A percentile compares a stretch with the other conserved stretches of the same genome.
Conservation (phyloP, 176 grass and related monocot genomes). For the Carex kokanica region DNA sequence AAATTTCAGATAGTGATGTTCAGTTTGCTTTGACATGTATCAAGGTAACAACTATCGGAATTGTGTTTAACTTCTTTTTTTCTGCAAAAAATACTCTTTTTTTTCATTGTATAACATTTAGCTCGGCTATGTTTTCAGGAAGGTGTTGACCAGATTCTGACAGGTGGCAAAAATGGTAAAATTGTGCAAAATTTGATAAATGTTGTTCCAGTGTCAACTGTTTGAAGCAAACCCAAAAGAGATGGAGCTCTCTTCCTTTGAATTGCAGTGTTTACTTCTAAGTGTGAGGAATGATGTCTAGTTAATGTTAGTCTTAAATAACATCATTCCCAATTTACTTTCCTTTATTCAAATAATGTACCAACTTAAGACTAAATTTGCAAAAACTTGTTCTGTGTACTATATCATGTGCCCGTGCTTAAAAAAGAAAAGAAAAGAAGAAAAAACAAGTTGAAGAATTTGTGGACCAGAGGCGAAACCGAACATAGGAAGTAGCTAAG, state of each 20-base stretch:
- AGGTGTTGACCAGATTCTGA: slow-evolving; percentile 55
- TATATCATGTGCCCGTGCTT: too few species aligned
- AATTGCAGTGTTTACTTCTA: not conserved
- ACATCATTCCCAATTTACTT: not conserved
- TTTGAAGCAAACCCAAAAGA: not conserved
- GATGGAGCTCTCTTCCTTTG: not conserved
- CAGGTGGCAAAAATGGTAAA: slow-evolving; percentile 27
- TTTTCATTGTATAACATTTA: not conserved
- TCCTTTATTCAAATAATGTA: not conserved
- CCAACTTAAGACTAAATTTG: not conserved
- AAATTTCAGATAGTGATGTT: slow-evolving; percentile 83
- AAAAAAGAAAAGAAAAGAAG: not conserved
- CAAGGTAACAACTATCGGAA: slow-evolving; percentile 40
- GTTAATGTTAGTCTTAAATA: not conserved
- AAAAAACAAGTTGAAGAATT: not conserved
- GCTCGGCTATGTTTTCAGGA: slow-evolving; percentile 42
- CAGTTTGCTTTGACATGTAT: slow-evolving; percentile 65
- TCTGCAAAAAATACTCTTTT: not conserved
- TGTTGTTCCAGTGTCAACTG: not conserved
- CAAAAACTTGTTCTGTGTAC: not conserved
- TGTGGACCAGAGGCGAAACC: not conserved
- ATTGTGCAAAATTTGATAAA: slow-evolving; percentile 5
- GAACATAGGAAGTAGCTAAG: not conserved
- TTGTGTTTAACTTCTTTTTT: not conserved
- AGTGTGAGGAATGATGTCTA: not conserved